Evolutionary conservation across 2,329 filamentous ascomycete species (phyloP).

Genomic region (Neodidymelliopsis sp.): DNA sequence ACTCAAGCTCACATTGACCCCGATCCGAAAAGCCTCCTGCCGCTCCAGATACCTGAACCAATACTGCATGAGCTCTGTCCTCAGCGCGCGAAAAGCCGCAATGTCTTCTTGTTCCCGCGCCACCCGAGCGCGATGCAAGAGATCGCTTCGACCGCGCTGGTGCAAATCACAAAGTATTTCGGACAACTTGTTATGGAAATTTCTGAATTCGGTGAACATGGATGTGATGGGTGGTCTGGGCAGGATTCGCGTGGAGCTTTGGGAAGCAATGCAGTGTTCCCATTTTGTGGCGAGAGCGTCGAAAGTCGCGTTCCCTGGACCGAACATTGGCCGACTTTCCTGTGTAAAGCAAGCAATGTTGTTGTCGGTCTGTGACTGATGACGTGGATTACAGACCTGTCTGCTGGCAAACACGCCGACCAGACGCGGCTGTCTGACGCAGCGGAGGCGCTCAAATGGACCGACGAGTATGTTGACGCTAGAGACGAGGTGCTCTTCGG

Average conservation of each 20-base stretch:
- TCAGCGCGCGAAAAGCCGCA: constrained; percentile 33
- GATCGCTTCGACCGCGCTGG: constrained; percentile 25
- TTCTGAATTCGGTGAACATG: constrained; percentile 46
- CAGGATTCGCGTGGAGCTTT: constrained; percentile 11
- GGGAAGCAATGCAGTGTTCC: constrained; percentile 25
- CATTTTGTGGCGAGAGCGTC: constrained; percentile 33
- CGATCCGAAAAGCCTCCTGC: constrained; percentile 31
- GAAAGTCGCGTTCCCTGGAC: constrained; percentile 26
- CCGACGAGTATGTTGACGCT: constrained; percentile 37
- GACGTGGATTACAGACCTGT: neutral
- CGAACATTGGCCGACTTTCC: constrained; percentile 20
- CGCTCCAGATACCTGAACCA: constrained; percentile 39
- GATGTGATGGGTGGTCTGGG: constrained; percentile 34
- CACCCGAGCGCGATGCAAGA: constrained; percentile 45
- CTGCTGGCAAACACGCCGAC: constrained; percentile 31
- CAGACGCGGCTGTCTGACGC: constrained; percentile 38
- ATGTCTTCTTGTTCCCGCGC: constrained; percentile 45
- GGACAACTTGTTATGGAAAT: constrained; percentile 38
- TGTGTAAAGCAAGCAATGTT: neutral
- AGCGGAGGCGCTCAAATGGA: constrained; percentile 42
- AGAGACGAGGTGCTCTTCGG: constrained; percentile 25
- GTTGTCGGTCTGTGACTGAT: neutral
- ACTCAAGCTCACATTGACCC: constrained; percentile 28
- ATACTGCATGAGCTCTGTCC: constrained; percentile 38
- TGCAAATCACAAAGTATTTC: constrained; percentile 21